phyloP scores from a whole-genome alignment of 495 filamentous ascomycete genomes.

The Penicillium samsonianum region DNA sequence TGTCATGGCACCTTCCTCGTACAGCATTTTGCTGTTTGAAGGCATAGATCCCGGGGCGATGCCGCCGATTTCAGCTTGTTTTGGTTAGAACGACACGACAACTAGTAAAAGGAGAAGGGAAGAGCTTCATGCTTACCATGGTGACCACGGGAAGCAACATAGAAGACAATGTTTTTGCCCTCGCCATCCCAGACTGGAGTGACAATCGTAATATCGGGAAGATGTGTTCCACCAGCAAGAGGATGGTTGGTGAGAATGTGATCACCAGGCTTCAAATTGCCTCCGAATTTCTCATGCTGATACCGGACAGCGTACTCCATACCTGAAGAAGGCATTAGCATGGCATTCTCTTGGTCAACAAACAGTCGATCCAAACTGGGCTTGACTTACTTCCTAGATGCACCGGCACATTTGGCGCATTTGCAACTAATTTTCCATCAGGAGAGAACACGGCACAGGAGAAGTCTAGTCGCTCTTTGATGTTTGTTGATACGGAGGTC shows the following conservation, averaged over 20 bases:
- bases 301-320: conserved; percentile 61
- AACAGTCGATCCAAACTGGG: too few relatives aligned
- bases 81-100: too few relatives aligned
- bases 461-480: conserved; percentile 90
- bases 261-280: conserved; percentile 81
- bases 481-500: conserved; percentile 87
- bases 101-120: too few relatives aligned
- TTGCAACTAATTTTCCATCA: conserved; percentile 79
- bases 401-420: conserved; percentile 78
- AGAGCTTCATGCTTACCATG: conserved; percentile 33
- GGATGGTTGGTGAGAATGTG: conserved; percentile 93
- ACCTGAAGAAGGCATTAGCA: not conserved
- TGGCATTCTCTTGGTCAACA: too few relatives aligned
- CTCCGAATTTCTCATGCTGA: conserved; percentile 81
- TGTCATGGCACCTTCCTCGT: conserved; percentile 86
- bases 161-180: conserved; percentile 66
- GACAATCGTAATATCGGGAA: conserved; percentile 86
- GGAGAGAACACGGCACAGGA: conserved; percentile 87
- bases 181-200: conserved; percentile 76
- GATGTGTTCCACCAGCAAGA: conserved; percentile 79
- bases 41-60: too few relatives aligned
- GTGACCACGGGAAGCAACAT: conserved; percentile 86
- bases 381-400: conserved; percentile 60
- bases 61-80: too few relatives aligned
- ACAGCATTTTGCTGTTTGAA: conserved; percentile 57